Evolutionary conservation across 2,329 filamentous ascomycete species (phyloP), one percentile per base, ranked within the genome.

Genomic region (Didymella pomorum): DNA sequence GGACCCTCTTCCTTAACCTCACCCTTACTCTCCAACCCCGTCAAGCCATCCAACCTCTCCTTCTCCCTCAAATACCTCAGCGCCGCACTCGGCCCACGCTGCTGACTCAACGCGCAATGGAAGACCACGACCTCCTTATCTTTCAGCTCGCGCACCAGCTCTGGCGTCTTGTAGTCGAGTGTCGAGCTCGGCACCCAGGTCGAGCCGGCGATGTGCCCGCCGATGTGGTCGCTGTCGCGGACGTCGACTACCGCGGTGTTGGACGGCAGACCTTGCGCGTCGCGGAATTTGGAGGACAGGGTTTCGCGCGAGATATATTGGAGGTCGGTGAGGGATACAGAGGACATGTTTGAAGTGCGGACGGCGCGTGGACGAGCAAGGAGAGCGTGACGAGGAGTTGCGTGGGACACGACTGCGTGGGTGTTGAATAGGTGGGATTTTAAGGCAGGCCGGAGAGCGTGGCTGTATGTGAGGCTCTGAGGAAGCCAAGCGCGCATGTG

Each of bases 71-170:
- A 67, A 76, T 97, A 98, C 70, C 84, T 83, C 67, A 97, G 79
- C 3, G 95, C 95, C 3, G 94, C 93, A 49, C 85, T 85, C 0
- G 95, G 95, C 0, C 95, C 95, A 0, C 95, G 84, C 79, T 97
- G 90, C 80, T 98, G 95, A 66, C 90, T 94, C 54, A 98, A 81
- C 18, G 91, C 90, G 78, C 95, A 99, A 80, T 99, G 95, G 77
- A 99, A 99, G 1, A 99, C 86, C 14, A 99, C 92, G 11, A 85
- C 89, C 55, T 95, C 86, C 76, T 92, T 93, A 72, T 89, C 87
- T 64, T 87, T 81, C 46, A 97, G 84, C 42, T 85, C 87, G 56
- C 92, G 87, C 12, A 96, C 83, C n/a, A 99, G 86, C 63, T 93
- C 91, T 0, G 93, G 90, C 76, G 95, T 86, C 66, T 84, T 87